These are phyloP conservation scores for Syzygium grande DNA, from an alignment of 345 rosid species.

Conservation along the genomic window DNA sequence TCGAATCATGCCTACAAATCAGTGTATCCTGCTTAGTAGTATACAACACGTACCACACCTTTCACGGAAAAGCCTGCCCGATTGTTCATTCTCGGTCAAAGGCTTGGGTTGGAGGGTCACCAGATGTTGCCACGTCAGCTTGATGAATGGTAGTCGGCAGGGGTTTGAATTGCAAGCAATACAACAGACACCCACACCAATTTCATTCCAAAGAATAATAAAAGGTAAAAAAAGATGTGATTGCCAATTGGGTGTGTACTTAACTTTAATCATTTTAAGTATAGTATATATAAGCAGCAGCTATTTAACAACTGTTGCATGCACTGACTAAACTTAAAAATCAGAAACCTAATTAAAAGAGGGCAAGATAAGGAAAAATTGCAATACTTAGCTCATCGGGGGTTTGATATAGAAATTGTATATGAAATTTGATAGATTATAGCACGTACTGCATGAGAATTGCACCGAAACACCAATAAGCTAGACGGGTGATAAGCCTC, in stretches of 20 bases:
- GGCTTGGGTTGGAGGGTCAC: background rate
- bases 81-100: background rate
- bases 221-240: background rate
- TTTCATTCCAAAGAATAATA: background rate
- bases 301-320: background rate
- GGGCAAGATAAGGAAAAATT: background rate
- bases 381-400: background rate
- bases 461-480: background rate
- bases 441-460: background rate
- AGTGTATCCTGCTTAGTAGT: background rate
- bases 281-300: background rate
- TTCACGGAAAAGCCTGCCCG: background rate
- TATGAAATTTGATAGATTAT: background rate
- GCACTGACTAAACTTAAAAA: background rate
- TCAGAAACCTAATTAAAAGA: background rate
- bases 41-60: background rate
- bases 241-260: background rate
- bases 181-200: background rate
- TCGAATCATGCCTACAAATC: slow-evolving; percentile 21
- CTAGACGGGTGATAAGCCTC: background rate
- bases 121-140: slow-evolving; percentile 4
- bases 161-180: background rate
- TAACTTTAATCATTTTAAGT: background rate
- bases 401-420: background rate
- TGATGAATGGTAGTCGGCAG: slow-evolving; percentile 20